A percentile compares a stretch with the other conserved stretches of the same genome.
Conservation (phyloP, 768 basidiomycete species). For the Mycena polygramma region DNA sequence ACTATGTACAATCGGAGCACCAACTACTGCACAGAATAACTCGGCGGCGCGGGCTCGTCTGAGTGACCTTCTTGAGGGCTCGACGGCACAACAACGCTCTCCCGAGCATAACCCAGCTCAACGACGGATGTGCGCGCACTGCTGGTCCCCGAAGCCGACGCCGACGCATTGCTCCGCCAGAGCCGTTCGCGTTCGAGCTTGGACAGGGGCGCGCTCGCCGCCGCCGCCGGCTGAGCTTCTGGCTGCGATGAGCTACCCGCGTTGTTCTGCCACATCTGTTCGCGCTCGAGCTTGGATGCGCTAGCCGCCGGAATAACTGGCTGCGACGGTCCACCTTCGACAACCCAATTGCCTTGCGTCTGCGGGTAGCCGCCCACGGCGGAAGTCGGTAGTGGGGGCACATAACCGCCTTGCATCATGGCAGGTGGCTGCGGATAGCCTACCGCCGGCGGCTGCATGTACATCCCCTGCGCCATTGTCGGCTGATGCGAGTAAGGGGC, state of each 20-base stretch:
- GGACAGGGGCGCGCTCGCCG: neutral
- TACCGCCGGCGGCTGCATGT: no score
- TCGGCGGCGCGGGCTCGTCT: neutral
- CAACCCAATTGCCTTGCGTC: neutral
- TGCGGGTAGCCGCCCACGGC: neutral
- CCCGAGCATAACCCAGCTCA: neutral
- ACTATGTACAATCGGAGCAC: neutral
- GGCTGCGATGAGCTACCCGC: neutral
- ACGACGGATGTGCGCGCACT: neutral
- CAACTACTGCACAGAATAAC: slow-evolving; percentile 1
- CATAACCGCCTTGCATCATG: no score
- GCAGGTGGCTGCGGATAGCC: no score
- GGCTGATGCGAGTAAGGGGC: neutral
- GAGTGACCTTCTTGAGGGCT: neutral
- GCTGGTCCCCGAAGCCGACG: neutral
- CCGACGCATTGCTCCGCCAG: neutral
- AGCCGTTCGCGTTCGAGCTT: slow-evolving; percentile 14
- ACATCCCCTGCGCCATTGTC: neutral
- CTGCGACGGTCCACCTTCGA: neutral
- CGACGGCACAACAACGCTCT: neutral
- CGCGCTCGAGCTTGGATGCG: neutral
- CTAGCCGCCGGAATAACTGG: neutral
- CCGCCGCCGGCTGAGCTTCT: neutral
- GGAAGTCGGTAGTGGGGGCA: neutral
- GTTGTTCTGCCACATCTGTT: neutral